phyloP scores from a whole-genome alignment of 495 filamentous ascomycete species.

The Tirmania nivea region DNA sequence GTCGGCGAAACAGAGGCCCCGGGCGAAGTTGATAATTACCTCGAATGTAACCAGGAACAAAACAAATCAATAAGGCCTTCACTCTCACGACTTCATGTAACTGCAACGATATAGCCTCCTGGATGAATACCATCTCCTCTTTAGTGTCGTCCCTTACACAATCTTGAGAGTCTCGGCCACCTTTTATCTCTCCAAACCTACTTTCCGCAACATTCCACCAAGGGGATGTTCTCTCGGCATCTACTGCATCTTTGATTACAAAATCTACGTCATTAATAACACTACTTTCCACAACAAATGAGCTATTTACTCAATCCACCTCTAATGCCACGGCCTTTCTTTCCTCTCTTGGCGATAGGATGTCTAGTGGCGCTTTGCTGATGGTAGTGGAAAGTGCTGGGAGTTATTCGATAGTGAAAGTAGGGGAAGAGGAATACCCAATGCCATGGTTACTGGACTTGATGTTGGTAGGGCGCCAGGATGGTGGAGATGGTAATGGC shows the following conservation, averaged over 20 bases:
- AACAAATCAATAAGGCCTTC: background rate
- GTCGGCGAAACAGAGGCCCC: background rate
- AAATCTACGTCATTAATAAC: constrained; percentile 38
- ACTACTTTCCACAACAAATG: constrained; percentile 88
- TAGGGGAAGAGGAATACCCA: constrained; percentile 56
- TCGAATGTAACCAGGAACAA: background rate
- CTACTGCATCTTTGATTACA: background rate
- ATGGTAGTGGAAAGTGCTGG: constrained; percentile 86
- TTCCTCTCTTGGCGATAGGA: constrained; percentile 33
- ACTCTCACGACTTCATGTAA: constrained; percentile 27
- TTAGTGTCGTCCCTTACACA: constrained; percentile 29
- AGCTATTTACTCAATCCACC: constrained; percentile 63
- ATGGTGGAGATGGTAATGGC: constrained; percentile 14
- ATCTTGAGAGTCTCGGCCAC: constrained; percentile 19
- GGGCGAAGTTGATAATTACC: background rate
- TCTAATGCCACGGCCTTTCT: constrained; percentile 54
- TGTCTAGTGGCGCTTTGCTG: constrained; percentile 40
- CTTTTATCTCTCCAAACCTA: constrained; percentile 20
- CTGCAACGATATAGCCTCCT: constrained; percentile 55
- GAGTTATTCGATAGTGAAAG: constrained; percentile 57
- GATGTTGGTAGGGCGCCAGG: constrained; percentile 37
- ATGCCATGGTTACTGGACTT: constrained; percentile 88
- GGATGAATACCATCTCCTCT: constrained; percentile 36
- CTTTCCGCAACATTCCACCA: constrained; percentile 34
- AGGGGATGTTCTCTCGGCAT: constrained; percentile 2